Evolutionary conservation across 148 eudicot genomes (phyloP).

Genomic region (Spergularia marina): DNA sequence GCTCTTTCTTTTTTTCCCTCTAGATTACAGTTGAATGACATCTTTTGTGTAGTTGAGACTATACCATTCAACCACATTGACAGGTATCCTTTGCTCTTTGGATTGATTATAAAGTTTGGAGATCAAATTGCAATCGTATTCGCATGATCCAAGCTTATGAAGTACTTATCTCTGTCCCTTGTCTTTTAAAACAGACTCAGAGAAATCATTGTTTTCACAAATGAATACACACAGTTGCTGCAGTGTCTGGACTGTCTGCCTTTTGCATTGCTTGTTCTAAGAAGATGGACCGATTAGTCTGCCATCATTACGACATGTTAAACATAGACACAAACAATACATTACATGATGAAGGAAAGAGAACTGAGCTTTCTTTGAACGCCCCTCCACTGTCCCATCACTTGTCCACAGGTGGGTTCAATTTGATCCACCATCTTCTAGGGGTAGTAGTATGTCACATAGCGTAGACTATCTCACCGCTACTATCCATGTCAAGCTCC

Average conservation of each 20-base stretch:
- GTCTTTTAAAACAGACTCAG: neutral
- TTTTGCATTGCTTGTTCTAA: slow-evolving; percentile 1
- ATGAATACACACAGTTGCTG: neutral
- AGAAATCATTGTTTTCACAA: neutral
- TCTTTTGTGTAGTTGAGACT: too few species aligned
- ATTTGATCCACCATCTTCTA: neutral
- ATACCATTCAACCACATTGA: too few species aligned
- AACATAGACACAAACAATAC: neutral
- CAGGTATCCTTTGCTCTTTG: neutral
- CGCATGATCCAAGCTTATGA: neutral
- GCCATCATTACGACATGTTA: neutral
- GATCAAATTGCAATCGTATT: neutral
- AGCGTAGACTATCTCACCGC: slow-evolving; percentile 87
- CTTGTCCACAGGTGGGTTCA: neutral
- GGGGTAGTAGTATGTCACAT: slow-evolving; percentile 32
- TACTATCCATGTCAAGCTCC: slow-evolving; percentile 82
- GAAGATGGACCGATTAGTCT: slow-evolving; percentile 8
- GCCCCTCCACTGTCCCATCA: neutral
- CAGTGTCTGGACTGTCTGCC: neutral
- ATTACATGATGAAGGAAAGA: slow-evolving; percentile 1
- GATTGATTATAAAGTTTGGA: neutral
- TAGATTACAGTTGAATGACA: too few species aligned
- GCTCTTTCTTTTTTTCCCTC: too few species aligned
- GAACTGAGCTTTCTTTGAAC: neutral
- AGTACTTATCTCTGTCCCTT: neutral